Evolutionary conservation across 805 yeast species (phyloP).

Genomic region (Spathaspora girioi): DNA sequence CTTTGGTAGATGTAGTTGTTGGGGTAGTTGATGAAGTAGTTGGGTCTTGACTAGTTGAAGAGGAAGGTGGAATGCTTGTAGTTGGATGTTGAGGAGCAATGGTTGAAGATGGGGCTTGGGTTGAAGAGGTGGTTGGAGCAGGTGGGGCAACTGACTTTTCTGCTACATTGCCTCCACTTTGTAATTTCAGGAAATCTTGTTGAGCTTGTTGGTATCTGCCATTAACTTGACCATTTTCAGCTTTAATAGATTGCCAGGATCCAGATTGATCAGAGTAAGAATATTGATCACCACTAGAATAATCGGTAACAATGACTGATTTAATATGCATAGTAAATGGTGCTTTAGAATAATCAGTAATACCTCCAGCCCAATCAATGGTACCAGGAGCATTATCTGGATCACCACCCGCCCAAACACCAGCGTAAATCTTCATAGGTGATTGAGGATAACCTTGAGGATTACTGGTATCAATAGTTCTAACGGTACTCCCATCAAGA

Average conservation of each 20-base stretch:
- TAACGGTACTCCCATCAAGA: constrained; percentile 63
- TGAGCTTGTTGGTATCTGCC: constrained; percentile 53
- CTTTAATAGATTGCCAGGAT: constrained; percentile 53
- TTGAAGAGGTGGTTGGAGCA: background rate
- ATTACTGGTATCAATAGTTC: constrained; percentile 53
- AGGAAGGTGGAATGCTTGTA: constrained; percentile 4
- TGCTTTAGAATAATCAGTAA: constrained; percentile 57
- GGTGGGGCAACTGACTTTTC: constrained; percentile 11
- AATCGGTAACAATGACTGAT: constrained; percentile 60
- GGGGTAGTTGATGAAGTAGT: constrained; percentile 7
- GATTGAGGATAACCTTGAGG: constrained; percentile 82
- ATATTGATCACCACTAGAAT: constrained; percentile 61
- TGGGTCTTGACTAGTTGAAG: constrained; percentile 3
- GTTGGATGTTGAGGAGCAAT: constrained; percentile 1
- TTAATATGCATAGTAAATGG: constrained; percentile 69
- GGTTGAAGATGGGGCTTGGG: background rate
- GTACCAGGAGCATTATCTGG: constrained; percentile 61
- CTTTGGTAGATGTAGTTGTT: constrained; percentile 5
- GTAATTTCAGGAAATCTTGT: constrained; percentile 26
- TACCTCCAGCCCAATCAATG: constrained; percentile 81
- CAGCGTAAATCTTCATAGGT: constrained; percentile 74
- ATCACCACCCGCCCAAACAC: constrained; percentile 86
- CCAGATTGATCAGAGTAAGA: constrained; percentile 55
- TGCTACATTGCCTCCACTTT: constrained; percentile 24
- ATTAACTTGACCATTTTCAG: constrained; percentile 55